Conservation (phyloP, 495 filamentous ascomycete species). For the Daldinia decipiens region DNA sequence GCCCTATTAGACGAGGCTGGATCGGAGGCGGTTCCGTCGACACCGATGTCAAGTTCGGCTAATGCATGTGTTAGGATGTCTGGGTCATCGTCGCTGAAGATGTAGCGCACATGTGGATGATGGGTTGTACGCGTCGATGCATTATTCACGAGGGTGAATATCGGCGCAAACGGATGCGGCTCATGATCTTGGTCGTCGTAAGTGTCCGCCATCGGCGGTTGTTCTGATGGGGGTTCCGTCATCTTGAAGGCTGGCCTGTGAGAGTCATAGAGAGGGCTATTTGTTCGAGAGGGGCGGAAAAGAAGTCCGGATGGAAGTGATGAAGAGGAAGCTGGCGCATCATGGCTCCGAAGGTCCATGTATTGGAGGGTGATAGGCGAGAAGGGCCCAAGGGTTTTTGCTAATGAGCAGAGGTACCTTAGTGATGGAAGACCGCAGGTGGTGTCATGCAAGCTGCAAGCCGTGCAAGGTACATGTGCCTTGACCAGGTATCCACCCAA, state of each 20-base stretch:
- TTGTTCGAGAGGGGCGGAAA: constrained; percentile 44
- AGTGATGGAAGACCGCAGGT: constrained; percentile 43
- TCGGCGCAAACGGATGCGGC: constrained; percentile 63
- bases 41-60: constrained; percentile 49
- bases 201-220: constrained; percentile 35
- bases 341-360: constrained; percentile 51
- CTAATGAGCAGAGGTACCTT: constrained; percentile 44
- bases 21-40: constrained; percentile 33
- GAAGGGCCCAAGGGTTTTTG: constrained; percentile 18
- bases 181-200: constrained; percentile 40
- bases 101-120: constrained; percentile 87
- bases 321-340: constrained; percentile 66
- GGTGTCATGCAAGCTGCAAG: constrained; percentile 47
- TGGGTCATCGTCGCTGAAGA: constrained; percentile 82
- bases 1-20: constrained; percentile 57
- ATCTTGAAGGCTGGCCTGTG: constrained; percentile 38
- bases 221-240: constrained; percentile 44
- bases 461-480: constrained; percentile 27
- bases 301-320: constrained; percentile 52
- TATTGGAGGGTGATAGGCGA: constrained; percentile 45
- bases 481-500: constrained; percentile 32
- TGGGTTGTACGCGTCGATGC: constrained; percentile 62
- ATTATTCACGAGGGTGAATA: constrained; percentile 74
- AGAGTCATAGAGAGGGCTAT: constrained; percentile 37
- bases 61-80: constrained; percentile 68